Evolutionary conservation across 2,329 filamentous ascomycete genomes (phyloP), one percentile per base, ranked within the genome.

Genomic region (Massarina eburnea): DNA sequence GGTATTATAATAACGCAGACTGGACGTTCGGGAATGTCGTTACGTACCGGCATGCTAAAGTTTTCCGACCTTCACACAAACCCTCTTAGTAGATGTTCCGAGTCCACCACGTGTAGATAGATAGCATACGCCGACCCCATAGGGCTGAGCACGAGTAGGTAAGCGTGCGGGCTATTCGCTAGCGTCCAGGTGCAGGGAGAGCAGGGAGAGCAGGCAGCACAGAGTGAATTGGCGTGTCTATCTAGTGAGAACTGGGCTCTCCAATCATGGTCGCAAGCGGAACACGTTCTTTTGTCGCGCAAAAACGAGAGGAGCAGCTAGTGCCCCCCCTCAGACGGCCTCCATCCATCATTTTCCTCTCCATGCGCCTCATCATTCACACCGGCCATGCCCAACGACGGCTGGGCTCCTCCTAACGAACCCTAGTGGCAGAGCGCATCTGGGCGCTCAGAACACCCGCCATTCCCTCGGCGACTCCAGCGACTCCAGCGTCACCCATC

Each of bases 391-490:
- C 14, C 30, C 38, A 29, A 29, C 38, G 12, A 12, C 35, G 35
- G 19, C 32, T 34, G 19, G 20, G 29, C 21, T 15, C n/a, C 20
- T 32, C 38, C 39, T 33, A 24, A 35, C 29, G 19, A 35, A 42
- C 39, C 39, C 30, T 42, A 42, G 39, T 41, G 27, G 39, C 27
- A 10, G n/a, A 41, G 24, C 38, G 38, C 27, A 30, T 15, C 38
- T 41, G 26, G 38, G 38, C 38, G 38, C 18, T 21, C 17, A 17
- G n/a, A 20, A 41, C 18, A 20, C 17, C 36, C 14, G 10, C 9
- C 9, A 39, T 4, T 3, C 39, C 27, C n/a, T 18, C 40, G 19
- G 14, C 17, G 29, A 14, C 22, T 32, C 27, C 35, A 17, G 12
- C 19, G 26, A 21, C 33, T 9, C 14, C 29, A 36, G 14, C 37